Conservation (phyloP, 1,139 yeast species). For the Suhomyces maxii region DNA sequence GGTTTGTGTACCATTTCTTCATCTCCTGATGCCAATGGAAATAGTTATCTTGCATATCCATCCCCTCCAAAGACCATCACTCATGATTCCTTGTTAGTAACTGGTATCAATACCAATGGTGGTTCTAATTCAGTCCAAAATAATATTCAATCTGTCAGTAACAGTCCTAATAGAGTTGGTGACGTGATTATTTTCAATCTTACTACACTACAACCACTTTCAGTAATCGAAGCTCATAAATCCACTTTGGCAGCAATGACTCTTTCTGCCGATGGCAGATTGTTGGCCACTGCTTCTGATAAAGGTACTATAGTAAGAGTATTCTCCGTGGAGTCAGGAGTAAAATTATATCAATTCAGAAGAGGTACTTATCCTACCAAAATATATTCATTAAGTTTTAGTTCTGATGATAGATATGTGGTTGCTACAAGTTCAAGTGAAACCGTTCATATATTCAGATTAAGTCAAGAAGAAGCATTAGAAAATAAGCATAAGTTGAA, state of each 20-base stretch:
- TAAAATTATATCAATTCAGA: slow-evolving; percentile 83
- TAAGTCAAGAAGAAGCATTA: slow-evolving; percentile 61
- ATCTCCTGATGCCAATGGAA: slow-evolving; percentile 43
- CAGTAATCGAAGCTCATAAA: slow-evolving; percentile 92
- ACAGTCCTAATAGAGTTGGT: slow-evolving; percentile 61
- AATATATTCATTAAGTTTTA: slow-evolving; percentile 81
- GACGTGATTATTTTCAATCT: slow-evolving; percentile 88
- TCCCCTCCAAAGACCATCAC: slow-evolving; percentile 64
- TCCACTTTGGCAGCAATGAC: slow-evolving; percentile 78
- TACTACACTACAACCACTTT: slow-evolving; percentile 72
- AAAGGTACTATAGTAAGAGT: slow-evolving; percentile 93
- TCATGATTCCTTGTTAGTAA: slow-evolving; percentile 44
- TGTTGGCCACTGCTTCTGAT: slow-evolving; percentile 91
- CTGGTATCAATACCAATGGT: slow-evolving; percentile 48
- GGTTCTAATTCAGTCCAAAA: slow-evolving; percentile 44
- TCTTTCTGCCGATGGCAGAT: slow-evolving; percentile 75
- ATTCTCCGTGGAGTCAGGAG: slow-evolving; percentile 80
- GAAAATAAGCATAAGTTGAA: slow-evolving; percentile 41
- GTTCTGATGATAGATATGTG: slow-evolving; percentile 69
- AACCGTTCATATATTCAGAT: slow-evolving; percentile 86
- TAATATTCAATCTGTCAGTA: slow-evolving; percentile 46
- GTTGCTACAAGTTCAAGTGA: slow-evolving; percentile 89
- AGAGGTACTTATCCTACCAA: slow-evolving; percentile 93
- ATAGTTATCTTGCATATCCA: slow-evolving; percentile 80
- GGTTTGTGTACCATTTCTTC: slow-evolving; percentile 69